These are phyloP conservation scores for Penicillium canescens DNA, from an alignment of 495 filamentous ascomycete genomes.

Conservation along the genomic window DNA sequence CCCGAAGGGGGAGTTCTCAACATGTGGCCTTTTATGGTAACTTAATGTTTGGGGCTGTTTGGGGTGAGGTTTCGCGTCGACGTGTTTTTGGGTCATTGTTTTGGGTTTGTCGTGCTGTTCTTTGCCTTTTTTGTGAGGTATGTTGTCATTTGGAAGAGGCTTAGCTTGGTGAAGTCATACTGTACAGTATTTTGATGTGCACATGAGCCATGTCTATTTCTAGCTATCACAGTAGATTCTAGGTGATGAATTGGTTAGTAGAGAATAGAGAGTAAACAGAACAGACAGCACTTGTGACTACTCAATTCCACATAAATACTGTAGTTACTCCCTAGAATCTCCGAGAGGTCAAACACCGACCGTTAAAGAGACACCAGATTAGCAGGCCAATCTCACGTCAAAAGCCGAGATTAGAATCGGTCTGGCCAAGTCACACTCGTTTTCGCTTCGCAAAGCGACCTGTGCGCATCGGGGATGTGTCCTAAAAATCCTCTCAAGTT, in stretches of 20 bases:
- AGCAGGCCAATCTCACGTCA: neutral
- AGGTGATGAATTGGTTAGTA: no score
- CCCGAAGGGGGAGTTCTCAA: slow-evolving; percentile 5
- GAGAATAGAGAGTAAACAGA: no score
- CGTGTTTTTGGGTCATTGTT: neutral
- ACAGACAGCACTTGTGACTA: no score
- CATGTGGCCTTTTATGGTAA: slow-evolving; percentile 6
- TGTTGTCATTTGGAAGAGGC: neutral
- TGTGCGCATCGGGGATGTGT: slow-evolving; percentile 3
- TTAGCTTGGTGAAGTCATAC: no score
- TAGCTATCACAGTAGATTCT: no score
- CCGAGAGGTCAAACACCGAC: neutral
- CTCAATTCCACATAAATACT: neutral
- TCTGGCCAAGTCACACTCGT: neutral
- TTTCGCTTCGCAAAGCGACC: neutral
- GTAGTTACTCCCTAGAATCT: neutral
- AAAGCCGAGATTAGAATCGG: neutral
- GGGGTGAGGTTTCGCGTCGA: slow-evolving; percentile 2
- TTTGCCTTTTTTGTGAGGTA: neutral
- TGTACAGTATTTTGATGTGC: no score
- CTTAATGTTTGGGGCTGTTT: neutral
- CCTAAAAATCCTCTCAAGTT: no score
- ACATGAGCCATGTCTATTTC: no score
- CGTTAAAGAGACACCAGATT: no score
- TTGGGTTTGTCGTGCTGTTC: neutral